A percentile compares a stretch with the other conserved stretches of the same genome.
Evolutionary conservation across 2,329 filamentous ascomycete genomes (phyloP).

Genomic region (Thelonectria olida): DNA sequence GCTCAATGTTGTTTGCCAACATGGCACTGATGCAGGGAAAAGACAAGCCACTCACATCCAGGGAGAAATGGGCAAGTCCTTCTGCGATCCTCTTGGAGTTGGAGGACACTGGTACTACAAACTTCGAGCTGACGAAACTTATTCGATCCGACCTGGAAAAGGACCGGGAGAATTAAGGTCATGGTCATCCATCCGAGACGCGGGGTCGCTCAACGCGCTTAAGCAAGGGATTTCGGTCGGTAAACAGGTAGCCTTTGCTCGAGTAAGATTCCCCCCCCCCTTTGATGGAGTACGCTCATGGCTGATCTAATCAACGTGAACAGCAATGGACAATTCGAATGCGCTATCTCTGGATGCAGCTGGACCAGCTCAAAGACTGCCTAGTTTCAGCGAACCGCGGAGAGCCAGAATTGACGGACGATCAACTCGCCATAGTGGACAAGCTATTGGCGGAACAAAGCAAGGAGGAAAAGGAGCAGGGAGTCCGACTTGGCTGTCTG

Average conservation of each 20-base stretch:
- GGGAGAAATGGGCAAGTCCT: constrained; percentile 10
- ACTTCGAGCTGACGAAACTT: constrained; percentile 18
- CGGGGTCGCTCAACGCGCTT: constrained; percentile 16
- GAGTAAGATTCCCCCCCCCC: constrained; percentile 26
- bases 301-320: not conserved
- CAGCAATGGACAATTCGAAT: constrained; percentile 38
- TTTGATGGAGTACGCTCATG: not conserved
- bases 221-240: constrained; percentile 14
- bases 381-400: not conserved
- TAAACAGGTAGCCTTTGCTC: constrained; percentile 28
- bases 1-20: not conserved
- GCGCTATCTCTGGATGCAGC: constrained; percentile 29
- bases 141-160: constrained; percentile 21
- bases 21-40: constrained; percentile 13
- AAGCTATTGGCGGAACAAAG: constrained; percentile 25
- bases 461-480: constrained; percentile 21
- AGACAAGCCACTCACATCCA: constrained; percentile 5
- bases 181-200: constrained; percentile 28
- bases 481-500: constrained; percentile 2
- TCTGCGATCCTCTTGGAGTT: constrained; percentile 10
- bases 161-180: constrained; percentile 17
- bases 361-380: constrained; percentile 24
- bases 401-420: constrained; percentile 22
- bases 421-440: constrained; percentile 33
- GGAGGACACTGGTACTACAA: constrained; percentile 29